Evolutionary conservation across 108 stramenopile species (phyloP), one percentile per base, ranked within the genome.

Genomic region (Craspedostauros australis): DNA sequence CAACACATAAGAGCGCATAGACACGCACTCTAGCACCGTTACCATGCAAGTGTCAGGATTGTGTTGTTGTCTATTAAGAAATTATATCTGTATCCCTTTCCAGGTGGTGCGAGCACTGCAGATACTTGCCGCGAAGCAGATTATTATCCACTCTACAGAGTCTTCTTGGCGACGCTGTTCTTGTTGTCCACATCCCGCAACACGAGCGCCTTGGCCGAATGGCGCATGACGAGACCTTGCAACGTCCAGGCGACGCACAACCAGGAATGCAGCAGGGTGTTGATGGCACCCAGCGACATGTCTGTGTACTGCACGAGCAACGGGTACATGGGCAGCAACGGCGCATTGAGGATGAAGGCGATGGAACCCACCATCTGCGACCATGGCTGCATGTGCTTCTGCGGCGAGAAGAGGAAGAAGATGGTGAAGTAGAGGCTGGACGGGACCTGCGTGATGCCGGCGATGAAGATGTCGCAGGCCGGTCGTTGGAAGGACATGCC

Each of bases 391-490:
- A 26, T 26, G 3, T 64, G 39, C 22, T 55, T 33, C 28, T 60
- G 56, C 14, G 45, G 31, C 4, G 60, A 39, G 0, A 50, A 15
- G 14, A 45, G 27, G 27, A 63, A 57, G 46, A 64, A 51, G 12
- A 52, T 34, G 54, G 81, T 64, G 37, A 73, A 46, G 53, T 89
- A 94, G 39, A 75, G 57, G 0, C 87, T 94, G 7, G 83, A 53
- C 0, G 78, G 75, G 30, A 72, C 63, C 49, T 94, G 93, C 8
- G 86, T 85, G 11, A 68, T 74, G 0, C 88, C 93, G 0, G 87
- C 86, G 49, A 94, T 71, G 56, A 94, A 94, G 36, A 89, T 94
- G 50, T 94, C 93, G 50, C 88, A 91, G 9, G 89, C 93, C 2
- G 93, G 93, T 22, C 89, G 80, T 57, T 89, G 76, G 51, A 71